These are phyloP conservation scores for Wickerhamomyces sp. DNA, from an alignment of 1,139 yeast genomes.

Conservation along the genomic window DNA sequence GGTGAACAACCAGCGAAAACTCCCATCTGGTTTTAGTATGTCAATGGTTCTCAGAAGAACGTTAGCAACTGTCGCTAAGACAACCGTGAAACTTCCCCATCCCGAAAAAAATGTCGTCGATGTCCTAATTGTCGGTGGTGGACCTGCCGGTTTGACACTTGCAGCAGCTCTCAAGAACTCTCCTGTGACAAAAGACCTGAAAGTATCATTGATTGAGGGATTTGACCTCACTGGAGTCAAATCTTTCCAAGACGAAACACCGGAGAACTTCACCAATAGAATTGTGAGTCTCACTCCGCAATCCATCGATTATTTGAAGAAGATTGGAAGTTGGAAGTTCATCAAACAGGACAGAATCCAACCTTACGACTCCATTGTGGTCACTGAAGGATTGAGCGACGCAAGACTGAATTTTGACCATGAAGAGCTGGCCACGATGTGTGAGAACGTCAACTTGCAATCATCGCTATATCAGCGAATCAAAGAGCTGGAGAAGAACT, in stretches of 20 bases:
- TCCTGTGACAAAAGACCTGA: constrained; percentile 51
- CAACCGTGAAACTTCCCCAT: constrained; percentile 1
- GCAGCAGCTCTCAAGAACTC: constrained; percentile 73
- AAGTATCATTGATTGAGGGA: constrained; percentile 72
- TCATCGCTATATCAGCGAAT: constrained; percentile 55
- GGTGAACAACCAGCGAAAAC: too few relatives aligned
- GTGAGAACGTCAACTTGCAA: constrained; percentile 83
- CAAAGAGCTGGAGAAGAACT: constrained; percentile 33
- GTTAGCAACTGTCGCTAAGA: constrained; percentile 24
- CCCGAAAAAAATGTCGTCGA: constrained; percentile 35
- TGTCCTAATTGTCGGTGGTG: constrained; percentile 91
- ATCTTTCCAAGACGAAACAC: constrained; percentile 49
- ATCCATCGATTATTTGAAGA: constrained; percentile 58
- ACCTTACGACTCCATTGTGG: constrained; percentile 74
- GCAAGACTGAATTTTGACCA: constrained; percentile 71
- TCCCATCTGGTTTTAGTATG: too few relatives aligned
- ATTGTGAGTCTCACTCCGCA: constrained; percentile 85
- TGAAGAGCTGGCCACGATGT: constrained; percentile 71
- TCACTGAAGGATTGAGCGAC: constrained; percentile 78
- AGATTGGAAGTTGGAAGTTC: constrained; percentile 73
- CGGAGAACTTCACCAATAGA: constrained; percentile 63
- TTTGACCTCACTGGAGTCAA: constrained; percentile 50
- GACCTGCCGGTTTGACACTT: constrained; percentile 92
- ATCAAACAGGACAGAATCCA: constrained; percentile 67
- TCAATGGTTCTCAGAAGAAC: constrained; percentile 24